A percentile compares a stretch with the other conserved stretches of the same genome.
Conservation (phyloP, 345 rosid species). For the Pistacia integerrima region DNA sequence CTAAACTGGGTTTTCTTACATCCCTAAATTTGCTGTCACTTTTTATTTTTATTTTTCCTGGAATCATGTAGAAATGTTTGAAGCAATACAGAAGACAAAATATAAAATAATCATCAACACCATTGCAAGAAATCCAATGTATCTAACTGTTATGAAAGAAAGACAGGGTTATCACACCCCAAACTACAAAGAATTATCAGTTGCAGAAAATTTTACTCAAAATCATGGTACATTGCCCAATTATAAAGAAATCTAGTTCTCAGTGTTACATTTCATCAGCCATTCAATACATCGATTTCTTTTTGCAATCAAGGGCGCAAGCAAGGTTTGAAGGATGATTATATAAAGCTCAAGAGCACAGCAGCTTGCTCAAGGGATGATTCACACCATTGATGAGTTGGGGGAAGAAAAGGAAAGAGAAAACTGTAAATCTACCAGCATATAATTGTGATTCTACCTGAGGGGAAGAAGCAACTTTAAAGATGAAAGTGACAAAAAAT, state of each 20-base stretch:
- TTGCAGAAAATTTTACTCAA: constrained; percentile 1
- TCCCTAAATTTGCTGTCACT: no score
- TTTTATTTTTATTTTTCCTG: no score
- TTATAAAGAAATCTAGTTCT: no score
- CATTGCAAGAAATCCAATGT: background rate
- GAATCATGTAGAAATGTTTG: no score
- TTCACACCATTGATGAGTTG: constrained; percentile 6
- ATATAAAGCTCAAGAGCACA: background rate
- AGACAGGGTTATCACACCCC: no score
- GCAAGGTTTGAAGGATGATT: background rate
- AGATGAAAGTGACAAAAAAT: background rate
- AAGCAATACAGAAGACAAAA: no score
- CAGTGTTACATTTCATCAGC: no score
- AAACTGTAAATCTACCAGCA: background rate
- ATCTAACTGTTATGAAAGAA: no score
- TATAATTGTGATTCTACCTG: background rate
- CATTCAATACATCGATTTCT: no score
- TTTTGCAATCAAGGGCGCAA: background rate
- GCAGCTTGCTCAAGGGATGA: background rate
- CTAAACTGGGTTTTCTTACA: no score
- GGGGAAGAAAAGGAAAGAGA: background rate
- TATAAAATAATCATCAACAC: background rate
- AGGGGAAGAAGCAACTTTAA: background rate
- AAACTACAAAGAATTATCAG: no score
- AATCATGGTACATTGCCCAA: background rate